Percentiles rank a stretch among this genome's conserved stretches.
phyloP scores from a whole-genome alignment of 2,329 filamentous ascomycete genomes.

The Bertia moriformis region DNA sequence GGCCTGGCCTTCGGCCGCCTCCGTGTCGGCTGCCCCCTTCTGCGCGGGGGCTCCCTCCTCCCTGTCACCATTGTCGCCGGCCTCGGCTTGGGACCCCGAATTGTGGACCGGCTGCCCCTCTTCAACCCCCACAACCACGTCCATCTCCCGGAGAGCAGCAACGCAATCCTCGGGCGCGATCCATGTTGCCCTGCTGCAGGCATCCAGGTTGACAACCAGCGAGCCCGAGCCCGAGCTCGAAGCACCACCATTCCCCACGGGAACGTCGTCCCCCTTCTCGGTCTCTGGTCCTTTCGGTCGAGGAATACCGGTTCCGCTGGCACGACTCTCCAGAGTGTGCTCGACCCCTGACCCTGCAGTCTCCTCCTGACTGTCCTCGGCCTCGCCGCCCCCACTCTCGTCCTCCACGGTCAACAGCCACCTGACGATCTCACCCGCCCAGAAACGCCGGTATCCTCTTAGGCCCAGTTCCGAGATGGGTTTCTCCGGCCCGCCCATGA shows the following conservation, averaged over 20 bases:
- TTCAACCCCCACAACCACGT: constrained; percentile 28
- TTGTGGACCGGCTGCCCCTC: background rate
- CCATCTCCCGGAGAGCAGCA: constrained; percentile 66
- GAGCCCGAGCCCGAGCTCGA: constrained; percentile 18
- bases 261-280: background rate
- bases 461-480: constrained; percentile 76
- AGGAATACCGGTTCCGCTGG: background rate
- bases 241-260: too few relatives aligned
- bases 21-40: too few relatives aligned
- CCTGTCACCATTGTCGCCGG: too few relatives aligned
- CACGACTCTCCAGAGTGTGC: background rate
- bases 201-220: constrained; percentile 47
- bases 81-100: too few relatives aligned
- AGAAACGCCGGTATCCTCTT: constrained; percentile 72
- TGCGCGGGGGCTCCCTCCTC: too few relatives aligned
- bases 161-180: constrained; percentile 78
- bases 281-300: background rate
- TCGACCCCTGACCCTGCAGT: background rate
- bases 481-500: constrained; percentile 85
- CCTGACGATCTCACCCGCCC: constrained; percentile 72
- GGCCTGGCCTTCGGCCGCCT: too few relatives aligned
- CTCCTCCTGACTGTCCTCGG: background rate
- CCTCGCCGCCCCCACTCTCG: constrained; percentile 8
- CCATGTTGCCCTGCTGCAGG: constrained; percentile 66
- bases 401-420: constrained; percentile 34